Conservation (phyloP, 345 rosid genomes). For the Linum lewisii region DNA sequence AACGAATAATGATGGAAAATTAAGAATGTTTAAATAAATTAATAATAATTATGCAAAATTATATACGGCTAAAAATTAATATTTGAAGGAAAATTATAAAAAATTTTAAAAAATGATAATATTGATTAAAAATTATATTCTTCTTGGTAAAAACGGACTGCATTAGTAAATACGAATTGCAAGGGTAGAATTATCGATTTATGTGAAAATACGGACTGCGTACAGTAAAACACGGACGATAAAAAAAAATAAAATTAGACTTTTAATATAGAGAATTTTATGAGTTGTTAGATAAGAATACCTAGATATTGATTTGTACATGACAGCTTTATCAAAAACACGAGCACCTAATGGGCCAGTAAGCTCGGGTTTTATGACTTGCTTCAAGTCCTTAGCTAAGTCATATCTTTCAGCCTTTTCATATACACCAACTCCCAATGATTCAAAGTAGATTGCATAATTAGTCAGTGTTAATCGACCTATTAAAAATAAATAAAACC, state of each 20-base stretch:
- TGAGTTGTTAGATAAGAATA: conserved; percentile 33
- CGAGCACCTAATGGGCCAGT: conserved; percentile 97
- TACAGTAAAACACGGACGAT: too few species aligned
- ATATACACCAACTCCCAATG: conserved; percentile 69
- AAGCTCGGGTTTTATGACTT: conserved; percentile 81
- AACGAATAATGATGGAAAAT: too few species aligned
- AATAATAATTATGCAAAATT: too few species aligned
- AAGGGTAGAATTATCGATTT: too few species aligned
- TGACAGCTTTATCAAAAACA: conserved; percentile 89
- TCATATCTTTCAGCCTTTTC: conserved; percentile 80
- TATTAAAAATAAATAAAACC: conserved; percentile 6
- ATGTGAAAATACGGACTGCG: too few species aligned
- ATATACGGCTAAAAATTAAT: too few species aligned
- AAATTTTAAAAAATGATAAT: too few species aligned
- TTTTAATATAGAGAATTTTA: conserved; percentile 2
- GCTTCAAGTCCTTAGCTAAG: conserved; percentile 63
- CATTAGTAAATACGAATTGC: too few species aligned
- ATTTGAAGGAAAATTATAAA: too few species aligned
- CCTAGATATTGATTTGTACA: conserved; percentile 72
- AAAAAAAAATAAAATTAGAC: conserved; percentile 8
- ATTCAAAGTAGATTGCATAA: conserved; percentile 73
- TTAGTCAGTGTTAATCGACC: conserved; percentile 85
- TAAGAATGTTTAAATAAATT: too few species aligned
- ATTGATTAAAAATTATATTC: too few species aligned
- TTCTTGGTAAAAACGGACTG: too few species aligned